These are phyloP conservation scores for Tolypocladium endophyticum DNA, from an alignment of 2,329 filamentous ascomycete genomes.

Conservation along the genomic window DNA sequence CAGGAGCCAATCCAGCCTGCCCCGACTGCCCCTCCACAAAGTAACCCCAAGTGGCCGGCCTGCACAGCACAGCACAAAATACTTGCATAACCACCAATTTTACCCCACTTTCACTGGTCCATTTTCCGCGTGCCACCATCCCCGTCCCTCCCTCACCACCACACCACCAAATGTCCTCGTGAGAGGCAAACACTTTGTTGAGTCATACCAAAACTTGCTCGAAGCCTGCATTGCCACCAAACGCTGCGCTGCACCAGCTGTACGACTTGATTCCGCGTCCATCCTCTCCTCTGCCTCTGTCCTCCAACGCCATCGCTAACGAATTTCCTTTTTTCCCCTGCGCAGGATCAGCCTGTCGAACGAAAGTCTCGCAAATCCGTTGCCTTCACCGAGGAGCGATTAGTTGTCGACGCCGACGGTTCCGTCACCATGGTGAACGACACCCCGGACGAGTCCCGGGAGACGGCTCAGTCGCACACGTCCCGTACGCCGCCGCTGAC, in stretches of 20 bases:
- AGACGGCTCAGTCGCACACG: conserved; percentile 72
- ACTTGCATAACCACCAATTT: conserved; percentile 5
- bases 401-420: conserved; percentile 84
- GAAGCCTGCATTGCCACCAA: not conserved
- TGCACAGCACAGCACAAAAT: not conserved
- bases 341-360: conserved; percentile 25
- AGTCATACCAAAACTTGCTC: not conserved
- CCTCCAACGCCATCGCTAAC: not conserved
- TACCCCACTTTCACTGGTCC: conserved; percentile 7
- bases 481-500: conserved; percentile 52
- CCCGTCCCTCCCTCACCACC: conserved; percentile 2
- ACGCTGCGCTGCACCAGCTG: not conserved
- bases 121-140: conserved; percentile 2
- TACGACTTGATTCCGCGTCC: not conserved
- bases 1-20: conserved; percentile 1
- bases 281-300: not conserved
- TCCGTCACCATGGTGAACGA: conserved; percentile 69
- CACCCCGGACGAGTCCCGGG: conserved; percentile 63
- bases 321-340: conserved; percentile 6
- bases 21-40: not conserved
- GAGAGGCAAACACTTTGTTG: not conserved
- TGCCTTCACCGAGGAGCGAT: conserved; percentile 78
- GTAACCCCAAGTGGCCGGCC: not conserved
- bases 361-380: conserved; percentile 85
- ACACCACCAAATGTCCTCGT: conserved; percentile 2